phyloP scores from a whole-genome alignment of 495 filamentous ascomycete species.

The Entonaema liquescens region DNA sequence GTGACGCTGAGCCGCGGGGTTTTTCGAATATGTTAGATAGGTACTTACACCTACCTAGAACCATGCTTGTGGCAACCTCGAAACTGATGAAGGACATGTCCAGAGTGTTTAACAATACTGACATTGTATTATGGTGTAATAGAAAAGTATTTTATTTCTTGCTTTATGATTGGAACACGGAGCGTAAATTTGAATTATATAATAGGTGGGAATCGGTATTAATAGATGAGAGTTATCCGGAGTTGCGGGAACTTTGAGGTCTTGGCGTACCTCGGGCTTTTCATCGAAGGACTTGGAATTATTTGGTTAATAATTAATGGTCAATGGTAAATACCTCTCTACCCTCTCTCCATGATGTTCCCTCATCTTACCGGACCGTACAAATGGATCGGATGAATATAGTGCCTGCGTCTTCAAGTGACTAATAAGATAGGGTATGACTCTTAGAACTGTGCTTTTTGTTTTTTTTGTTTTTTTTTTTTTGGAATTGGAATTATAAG shows the following conservation, averaged over 20 bases:
- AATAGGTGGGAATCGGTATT: slow-evolving; percentile 22
- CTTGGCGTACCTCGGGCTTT: slow-evolving; percentile 28
- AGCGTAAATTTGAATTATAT: slow-evolving; percentile 9
- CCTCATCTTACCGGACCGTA: background rate
- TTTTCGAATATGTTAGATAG: background rate
- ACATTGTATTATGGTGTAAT: background rate
- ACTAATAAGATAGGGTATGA: slow-evolving; percentile 8
- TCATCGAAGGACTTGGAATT: slow-evolving; percentile 22
- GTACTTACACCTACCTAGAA: slow-evolving; percentile 9
- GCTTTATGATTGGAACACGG: background rate
- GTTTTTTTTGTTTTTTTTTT: background rate
- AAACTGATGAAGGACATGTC: background rate
- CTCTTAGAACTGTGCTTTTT: background rate
- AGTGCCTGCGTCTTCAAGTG: background rate
- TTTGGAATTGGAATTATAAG: background rate
- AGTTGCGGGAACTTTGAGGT: slow-evolving; percentile 31
- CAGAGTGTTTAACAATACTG: background rate
- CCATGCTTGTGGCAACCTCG: background rate
- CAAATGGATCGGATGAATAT: slow-evolving; percentile 19
- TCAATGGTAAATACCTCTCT: too few relatives aligned
- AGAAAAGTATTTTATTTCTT: background rate
- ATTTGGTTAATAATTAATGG: slow-evolving; percentile 3
- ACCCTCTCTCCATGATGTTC: too few relatives aligned
- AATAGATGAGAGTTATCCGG: slow-evolving; percentile 27
- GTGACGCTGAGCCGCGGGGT: slow-evolving; percentile 20